Base-by-base conservation (phyloP, 371 early-diverging fungal genomes). In the Mucor piriformis region DNA sequence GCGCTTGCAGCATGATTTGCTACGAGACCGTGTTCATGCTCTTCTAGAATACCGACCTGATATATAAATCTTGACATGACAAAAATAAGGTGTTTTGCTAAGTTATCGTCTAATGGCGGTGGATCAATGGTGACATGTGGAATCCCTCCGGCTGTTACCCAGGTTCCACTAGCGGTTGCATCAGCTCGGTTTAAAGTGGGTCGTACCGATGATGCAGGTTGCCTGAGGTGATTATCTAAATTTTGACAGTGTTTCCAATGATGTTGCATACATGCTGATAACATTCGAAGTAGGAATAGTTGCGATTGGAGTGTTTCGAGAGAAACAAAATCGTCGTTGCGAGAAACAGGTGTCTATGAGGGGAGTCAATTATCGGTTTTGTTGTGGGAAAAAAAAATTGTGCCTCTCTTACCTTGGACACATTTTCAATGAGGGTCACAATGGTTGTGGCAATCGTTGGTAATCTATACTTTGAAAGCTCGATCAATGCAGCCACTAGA, bases 31-130 rank as follows among this genome's bases (percentile, higher is more conserved):
- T 59, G 42, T 16, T 61, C 59, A 0, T 49, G 49, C 40, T 69
- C 67, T 27, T 74, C 73, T 2, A 64, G 44, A 16, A 50, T 24
- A 7, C 66, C 67, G 50, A 65, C 64, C 27, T 75, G 69, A 59
- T 84, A 76, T 49, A 90, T 74, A 70, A 87, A 89, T 15, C 82
- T 72, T 3, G 84, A 73, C 59, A 88, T 63, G 20, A 83, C 74
- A 48, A 66, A 71, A 21, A 90, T 64, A 6, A 91, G 69, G 53
- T 81, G 84, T 51, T 83, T 86, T 7, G 87, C 88, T 1, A 91
- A 70, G 15, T 61, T 59, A 29, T 91, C 90, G 11, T 91, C 91
- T 6, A 92, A 62, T 44, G 89, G 85, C 23, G 89, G 89, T 27
- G 92, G 92, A 61, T 90, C 90, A 12, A 73, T 73, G 50, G 61